Evolutionary conservation across 169 alveolate genomes (phyloP), one percentile per base, ranked within the genome.

Genomic region (Cryptosporidium xiaoi): DNA sequence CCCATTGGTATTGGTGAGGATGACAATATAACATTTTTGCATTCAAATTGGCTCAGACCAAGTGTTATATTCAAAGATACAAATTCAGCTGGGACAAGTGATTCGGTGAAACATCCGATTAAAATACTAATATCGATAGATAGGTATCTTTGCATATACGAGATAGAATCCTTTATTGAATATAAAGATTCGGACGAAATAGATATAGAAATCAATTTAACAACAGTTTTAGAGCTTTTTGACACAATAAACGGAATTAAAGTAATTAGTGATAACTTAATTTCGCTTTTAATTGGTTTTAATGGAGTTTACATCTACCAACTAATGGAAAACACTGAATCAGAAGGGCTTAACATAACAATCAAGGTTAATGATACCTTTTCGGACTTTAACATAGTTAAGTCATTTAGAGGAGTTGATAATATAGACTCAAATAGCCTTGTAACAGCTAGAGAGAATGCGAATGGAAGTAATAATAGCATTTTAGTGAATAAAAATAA

Each of bases 31-130:
- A 44, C 55, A 20, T 53, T 27, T n/a, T 56, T 77, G 2, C 29
- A 77, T 60, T 56, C 53, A 18, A 34, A 48, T 50, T 77, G 87
- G 87, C 62, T 77, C 31, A 51, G 87, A 33, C 87, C 87, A n/a
- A 77, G 44, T 31, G 31, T 40, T 16, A 10, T 77, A 12, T 69
- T 64, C 15, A 51, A 20, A 15, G 65, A 56, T n/a, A 31, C 27
- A 15, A 36, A 69, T 10, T n/a, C 27, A 6, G 15, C 6, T 62
- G 10, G 13, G 6, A 13, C 4, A 6, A 53, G 12, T 13, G 16
- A 16, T 2, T 44, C 33, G 2, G 24, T 53, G 24, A 20, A 62
- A 13, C 24, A 55, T 55, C 58, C 31, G 8, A 48, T 62, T 24
- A 34, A 64, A 29, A 40, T 77, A 15, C 20, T 77, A 15, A 62